Percentiles rank a stretch among this genome's conserved stretches.
phyloP scores from a whole-genome alignment of 2,329 filamentous ascomycete species.

The Colletotrichum nymphaeae region DNA sequence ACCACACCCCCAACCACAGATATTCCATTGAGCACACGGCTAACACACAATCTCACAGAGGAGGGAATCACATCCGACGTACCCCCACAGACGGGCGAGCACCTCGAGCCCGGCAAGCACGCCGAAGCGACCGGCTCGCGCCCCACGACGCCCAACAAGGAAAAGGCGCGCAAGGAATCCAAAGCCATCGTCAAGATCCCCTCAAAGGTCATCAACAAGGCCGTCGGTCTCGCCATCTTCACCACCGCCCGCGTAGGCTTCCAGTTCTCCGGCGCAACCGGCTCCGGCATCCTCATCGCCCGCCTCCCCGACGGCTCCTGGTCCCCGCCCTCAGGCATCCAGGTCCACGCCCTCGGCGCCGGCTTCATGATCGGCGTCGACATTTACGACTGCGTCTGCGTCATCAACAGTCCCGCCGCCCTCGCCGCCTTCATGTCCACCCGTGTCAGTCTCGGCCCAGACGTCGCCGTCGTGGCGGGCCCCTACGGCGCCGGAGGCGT shows the following conservation, averaged over 20 bases:
- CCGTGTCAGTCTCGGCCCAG: slow-evolving; percentile 81
- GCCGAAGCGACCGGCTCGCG: slow-evolving; percentile 25
- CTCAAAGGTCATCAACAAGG: slow-evolving; percentile 70
- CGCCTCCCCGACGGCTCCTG: slow-evolving; percentile 74
- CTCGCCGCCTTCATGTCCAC: slow-evolving; percentile 81
- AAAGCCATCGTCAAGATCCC: slow-evolving; percentile 65
- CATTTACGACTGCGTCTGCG: slow-evolving; percentile 89
- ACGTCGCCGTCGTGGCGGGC: slow-evolving; percentile 80
- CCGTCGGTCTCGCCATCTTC: slow-evolving; percentile 78
- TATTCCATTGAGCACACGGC: slow-evolving; percentile 24
- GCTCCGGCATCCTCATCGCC: slow-evolving; percentile 73
- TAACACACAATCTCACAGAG: slow-evolving; percentile 47
- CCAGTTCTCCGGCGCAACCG: slow-evolving; percentile 73
- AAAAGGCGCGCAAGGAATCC: slow-evolving; percentile 49
- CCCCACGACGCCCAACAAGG: slow-evolving; percentile 39
- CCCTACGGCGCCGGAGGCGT: slow-evolving; percentile 78
- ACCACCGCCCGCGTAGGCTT: slow-evolving; percentile 76
- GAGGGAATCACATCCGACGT: slow-evolving; percentile 63
- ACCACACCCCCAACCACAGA: too few species aligned
- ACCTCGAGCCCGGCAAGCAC: slow-evolving; percentile 37
- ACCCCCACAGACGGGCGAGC: slow-evolving; percentile 37
- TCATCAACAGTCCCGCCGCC: slow-evolving; percentile 83
- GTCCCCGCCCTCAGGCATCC: slow-evolving; percentile 85
- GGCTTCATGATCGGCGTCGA: slow-evolving; percentile 86
- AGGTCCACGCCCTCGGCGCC: slow-evolving; percentile 82